Evolutionary conservation across 345 rosid genomes (phyloP).

Genomic region (Odontarrhena argentea): DNA sequence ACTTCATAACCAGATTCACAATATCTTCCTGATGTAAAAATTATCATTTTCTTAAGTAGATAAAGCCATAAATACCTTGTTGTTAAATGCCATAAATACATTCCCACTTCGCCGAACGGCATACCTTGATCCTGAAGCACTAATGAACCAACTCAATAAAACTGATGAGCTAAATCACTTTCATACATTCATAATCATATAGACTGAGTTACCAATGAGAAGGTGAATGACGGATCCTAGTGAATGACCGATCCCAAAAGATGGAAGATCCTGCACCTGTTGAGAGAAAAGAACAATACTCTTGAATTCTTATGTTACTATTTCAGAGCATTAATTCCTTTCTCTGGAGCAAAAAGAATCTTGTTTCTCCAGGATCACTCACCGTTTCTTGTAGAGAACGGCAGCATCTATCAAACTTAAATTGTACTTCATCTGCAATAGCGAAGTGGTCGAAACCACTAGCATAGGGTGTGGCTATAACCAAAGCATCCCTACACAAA

Average conservation of each 20-base stretch:
- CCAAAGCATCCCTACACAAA: slow-evolving; percentile 78
- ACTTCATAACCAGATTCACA: background rate
- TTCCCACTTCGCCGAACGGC: slow-evolving; percentile 93
- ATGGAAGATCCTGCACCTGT: slow-evolving; percentile 89
- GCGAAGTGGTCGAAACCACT: slow-evolving; percentile 95
- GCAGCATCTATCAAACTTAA: slow-evolving; percentile 85
- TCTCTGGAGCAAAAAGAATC: background rate
- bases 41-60: background rate
- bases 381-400: slow-evolving; percentile 76
- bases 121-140: slow-evolving; percentile 80
- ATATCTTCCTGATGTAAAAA: background rate
- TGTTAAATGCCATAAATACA: slow-evolving; percentile 87
- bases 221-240: slow-evolving; percentile 96
- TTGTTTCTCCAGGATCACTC: slow-evolving; percentile 39
- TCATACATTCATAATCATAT: slow-evolving; percentile 18
- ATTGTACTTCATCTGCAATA: slow-evolving; percentile 96
- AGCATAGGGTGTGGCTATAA: slow-evolving; percentile 94
- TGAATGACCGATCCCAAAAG: slow-evolving; percentile 94
- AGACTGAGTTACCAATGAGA: slow-evolving; percentile 66
- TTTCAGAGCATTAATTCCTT: background rate
- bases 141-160: slow-evolving; percentile 38
- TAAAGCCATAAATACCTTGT: slow-evolving; percentile 62
- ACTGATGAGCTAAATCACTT: slow-evolving; percentile 22
- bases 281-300: background rate
- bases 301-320: slow-evolving; percentile 5